Conservation (phyloP, 345 rosid species). For the Barbarea vulgaris region DNA sequence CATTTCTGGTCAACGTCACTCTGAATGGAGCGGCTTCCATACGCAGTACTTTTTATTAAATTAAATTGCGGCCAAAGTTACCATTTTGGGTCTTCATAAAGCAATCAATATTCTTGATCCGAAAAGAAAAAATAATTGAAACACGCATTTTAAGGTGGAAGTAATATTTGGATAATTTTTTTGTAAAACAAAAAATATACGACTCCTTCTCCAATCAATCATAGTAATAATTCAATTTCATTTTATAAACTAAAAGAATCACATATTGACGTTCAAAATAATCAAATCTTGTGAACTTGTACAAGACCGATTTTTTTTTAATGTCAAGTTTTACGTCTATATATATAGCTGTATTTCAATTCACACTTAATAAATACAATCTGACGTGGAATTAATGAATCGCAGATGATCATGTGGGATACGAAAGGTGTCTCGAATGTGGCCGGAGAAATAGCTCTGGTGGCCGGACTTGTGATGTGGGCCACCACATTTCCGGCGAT, state of each 20-base stretch:
- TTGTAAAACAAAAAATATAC: neutral
- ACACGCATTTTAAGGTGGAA: constrained; percentile 22
- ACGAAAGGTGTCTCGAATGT: constrained; percentile 50
- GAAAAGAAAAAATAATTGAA: neutral
- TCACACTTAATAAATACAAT: neutral
- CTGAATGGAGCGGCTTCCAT: constrained; percentile 22
- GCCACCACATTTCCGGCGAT: constrained; percentile 61
- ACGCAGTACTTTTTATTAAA: neutral
- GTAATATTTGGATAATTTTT: neutral
- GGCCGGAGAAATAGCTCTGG: constrained; percentile 70
- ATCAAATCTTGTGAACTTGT: neutral
- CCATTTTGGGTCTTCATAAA: neutral
- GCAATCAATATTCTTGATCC: constrained; percentile 4
- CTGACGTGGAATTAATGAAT: neutral
- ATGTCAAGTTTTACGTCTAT: neutral
- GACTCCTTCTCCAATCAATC: neutral
- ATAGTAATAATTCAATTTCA: neutral
- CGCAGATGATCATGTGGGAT: constrained; percentile 59
- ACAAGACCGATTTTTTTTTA: neutral
- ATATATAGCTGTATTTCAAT: neutral
- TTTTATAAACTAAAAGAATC: neutral
- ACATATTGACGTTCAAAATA: neutral
- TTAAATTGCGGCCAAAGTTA: neutral
- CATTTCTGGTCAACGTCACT: constrained; percentile 16
- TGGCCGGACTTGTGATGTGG: constrained; percentile 67